phyloP scores from a whole-genome alignment of 768 basidiomycete species.

The Pulveroboletus sp. region DNA sequence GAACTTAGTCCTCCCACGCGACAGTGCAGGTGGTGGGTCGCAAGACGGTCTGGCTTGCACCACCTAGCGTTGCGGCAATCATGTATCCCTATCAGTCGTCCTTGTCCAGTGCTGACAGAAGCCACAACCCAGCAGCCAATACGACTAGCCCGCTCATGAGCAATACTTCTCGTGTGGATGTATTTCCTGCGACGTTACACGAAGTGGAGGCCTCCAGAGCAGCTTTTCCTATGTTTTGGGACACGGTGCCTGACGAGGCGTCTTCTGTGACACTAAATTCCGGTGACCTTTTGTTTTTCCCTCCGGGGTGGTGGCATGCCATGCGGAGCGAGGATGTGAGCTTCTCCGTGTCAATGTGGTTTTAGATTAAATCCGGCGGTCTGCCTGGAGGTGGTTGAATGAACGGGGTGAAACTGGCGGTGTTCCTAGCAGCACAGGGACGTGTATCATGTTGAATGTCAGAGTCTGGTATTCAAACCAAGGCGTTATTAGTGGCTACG shows the following conservation, averaged over 20 bases:
- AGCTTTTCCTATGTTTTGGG: slow-evolving; percentile 49
- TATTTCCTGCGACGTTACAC: slow-evolving; percentile 45
- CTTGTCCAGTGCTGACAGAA: slow-evolving; percentile 9
- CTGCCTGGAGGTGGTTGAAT: slow-evolving; percentile 17
- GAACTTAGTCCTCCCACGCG: slow-evolving; percentile 5
- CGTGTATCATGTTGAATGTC: slow-evolving; percentile 3
- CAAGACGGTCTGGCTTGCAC: slow-evolving; percentile 91
- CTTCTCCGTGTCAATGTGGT: slow-evolving; percentile 91
- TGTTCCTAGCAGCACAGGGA: slow-evolving; percentile 5
- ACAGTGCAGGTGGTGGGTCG: slow-evolving; percentile 83
- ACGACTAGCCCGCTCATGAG: slow-evolving; percentile 46
- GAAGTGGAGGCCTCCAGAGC: slow-evolving; percentile 17
- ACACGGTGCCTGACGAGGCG: slow-evolving; percentile 54
- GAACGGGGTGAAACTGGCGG: slow-evolving; percentile 1
- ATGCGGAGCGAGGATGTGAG: slow-evolving; percentile 80
- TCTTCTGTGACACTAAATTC: slow-evolving; percentile 61
- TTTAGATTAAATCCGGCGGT: slow-evolving; percentile 41
- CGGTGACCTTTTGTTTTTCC: slow-evolving; percentile 86
- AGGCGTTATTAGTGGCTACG: not conserved
- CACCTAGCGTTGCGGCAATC: slow-evolving; percentile 47
- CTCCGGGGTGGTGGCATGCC: slow-evolving; percentile 93
- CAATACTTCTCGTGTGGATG: slow-evolving; percentile 83
- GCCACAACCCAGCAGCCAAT: slow-evolving; percentile 38
- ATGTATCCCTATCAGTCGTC: slow-evolving; percentile 57
- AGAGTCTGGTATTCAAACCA: not conserved